A percentile compares a stretch with the other conserved stretches of the same genome.
These are phyloP conservation scores for Epichloe gansuensis DNA, from an alignment of 2,329 filamentous ascomycete genomes.

Conservation along the genomic window DNA sequence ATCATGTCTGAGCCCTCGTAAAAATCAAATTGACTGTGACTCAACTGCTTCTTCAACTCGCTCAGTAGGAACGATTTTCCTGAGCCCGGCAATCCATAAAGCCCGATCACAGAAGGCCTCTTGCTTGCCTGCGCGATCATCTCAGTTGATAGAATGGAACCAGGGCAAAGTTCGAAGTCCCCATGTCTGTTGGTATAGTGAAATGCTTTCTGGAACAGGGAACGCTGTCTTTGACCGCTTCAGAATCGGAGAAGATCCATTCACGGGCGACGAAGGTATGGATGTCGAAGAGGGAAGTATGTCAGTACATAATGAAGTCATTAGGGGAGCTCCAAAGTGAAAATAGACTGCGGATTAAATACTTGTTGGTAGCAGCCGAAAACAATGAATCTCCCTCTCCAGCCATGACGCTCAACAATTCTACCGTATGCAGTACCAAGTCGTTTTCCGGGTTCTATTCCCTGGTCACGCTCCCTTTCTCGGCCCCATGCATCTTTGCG, in stretches of 20 bases:
- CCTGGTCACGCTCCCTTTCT: too few relatives aligned
- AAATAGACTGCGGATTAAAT: too few relatives aligned
- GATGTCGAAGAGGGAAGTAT: too few relatives aligned
- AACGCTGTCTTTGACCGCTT: not conserved
- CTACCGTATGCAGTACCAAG: too few relatives aligned
- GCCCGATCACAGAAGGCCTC: slow-evolving; percentile 32
- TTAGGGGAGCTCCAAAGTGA: too few relatives aligned
- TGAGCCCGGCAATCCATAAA: slow-evolving; percentile 43
- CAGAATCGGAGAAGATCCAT: not conserved
- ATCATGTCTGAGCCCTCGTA: slow-evolving; percentile 43
- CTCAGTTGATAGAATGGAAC: not conserved
- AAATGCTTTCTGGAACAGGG: not conserved
- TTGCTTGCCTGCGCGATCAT: not conserved
- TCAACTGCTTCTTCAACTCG: slow-evolving; percentile 25
- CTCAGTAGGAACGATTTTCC: slow-evolving; percentile 38
- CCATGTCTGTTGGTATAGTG: not conserved
- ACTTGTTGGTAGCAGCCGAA: too few relatives aligned
- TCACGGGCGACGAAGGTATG: too few relatives aligned
- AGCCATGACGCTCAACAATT: too few relatives aligned
- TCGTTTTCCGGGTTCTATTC: too few relatives aligned
- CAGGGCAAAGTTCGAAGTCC: not conserved
- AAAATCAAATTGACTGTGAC: slow-evolving; percentile 26
- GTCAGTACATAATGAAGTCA: too few relatives aligned
- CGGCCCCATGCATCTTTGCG: too few relatives aligned
- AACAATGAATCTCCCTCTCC: too few relatives aligned